phyloP scores from a whole-genome alignment of 148 eudicot genomes.

The Salicornia ramosissima region DNA sequence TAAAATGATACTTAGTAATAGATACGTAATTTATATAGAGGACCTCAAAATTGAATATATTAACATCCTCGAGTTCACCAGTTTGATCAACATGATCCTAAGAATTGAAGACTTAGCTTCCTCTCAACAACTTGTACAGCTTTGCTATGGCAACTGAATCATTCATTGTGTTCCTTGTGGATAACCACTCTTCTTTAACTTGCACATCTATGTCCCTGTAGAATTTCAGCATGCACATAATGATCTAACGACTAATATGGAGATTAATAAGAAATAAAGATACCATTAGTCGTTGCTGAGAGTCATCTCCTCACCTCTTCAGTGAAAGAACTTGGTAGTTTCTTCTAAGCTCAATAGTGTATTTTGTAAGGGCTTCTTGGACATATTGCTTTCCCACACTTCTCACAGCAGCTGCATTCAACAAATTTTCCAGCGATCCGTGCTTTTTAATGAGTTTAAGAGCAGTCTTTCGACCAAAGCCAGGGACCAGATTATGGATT shows the following conservation, averaged over 20 bases:
- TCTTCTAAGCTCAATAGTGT: constrained; percentile 62
- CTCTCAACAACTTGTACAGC: constrained; percentile 32
- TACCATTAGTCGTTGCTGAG: not conserved
- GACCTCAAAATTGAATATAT: not conserved
- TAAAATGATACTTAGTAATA: too few relatives aligned
- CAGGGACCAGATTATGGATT: constrained; percentile 75
- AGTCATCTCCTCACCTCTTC: constrained; percentile 52
- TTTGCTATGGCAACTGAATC: constrained; percentile 43
- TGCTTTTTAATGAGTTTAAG: constrained; percentile 75
- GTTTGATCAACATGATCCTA: constrained; percentile 15
- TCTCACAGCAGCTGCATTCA: constrained; percentile 79
- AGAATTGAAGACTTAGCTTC: constrained; percentile 18
- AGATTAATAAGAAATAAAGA: not conserved
- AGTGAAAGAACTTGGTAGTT: constrained; percentile 81
- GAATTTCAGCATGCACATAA: not conserved
- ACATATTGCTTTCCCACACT: constrained; percentile 75
- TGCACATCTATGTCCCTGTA: constrained; percentile 62
- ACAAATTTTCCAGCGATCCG: constrained; percentile 67
- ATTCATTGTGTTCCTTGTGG: constrained; percentile 51
- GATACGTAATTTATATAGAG: not conserved
- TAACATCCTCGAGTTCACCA: constrained; percentile 14
- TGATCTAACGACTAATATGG: not conserved
- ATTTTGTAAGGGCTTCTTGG: constrained; percentile 79
- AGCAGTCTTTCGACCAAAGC: constrained; percentile 85
- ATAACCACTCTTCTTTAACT: constrained; percentile 76